Evolutionary conservation across 768 basidiomycete genomes (phyloP).

Genomic region (Pleurotus citrinopileatus): DNA sequence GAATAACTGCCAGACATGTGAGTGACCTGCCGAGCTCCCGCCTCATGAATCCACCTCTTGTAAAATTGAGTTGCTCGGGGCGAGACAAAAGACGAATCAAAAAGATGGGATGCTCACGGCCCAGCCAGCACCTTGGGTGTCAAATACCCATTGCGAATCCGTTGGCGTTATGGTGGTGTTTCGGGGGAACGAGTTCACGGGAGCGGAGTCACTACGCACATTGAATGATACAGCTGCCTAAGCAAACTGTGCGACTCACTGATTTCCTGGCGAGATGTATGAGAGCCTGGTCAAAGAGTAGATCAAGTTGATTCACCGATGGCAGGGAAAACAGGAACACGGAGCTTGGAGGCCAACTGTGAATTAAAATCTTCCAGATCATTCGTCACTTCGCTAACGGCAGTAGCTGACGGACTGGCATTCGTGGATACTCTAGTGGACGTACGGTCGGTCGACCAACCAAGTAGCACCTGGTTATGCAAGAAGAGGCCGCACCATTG

Average conservation of each 20-base stretch:
- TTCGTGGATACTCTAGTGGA: neutral
- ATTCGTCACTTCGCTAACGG: constrained; percentile 22
- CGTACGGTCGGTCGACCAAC: constrained; percentile 26
- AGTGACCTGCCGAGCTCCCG: constrained; percentile 24
- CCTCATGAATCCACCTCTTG: constrained; percentile 31
- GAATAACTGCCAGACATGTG: constrained; percentile 33
- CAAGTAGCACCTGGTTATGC: constrained; percentile 22
- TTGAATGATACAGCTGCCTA: neutral
- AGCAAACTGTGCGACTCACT: constrained; percentile 9
- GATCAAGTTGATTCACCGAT: constrained; percentile 20
- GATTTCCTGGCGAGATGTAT: constrained; percentile 18
- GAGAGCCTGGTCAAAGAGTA: neutral
- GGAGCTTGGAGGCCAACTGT: constrained; percentile 24
- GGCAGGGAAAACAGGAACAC: constrained; percentile 24
- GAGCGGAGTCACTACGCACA: constrained; percentile 33
- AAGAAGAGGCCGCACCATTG: neutral
- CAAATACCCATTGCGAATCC: constrained; percentile 32
- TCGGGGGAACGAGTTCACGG: constrained; percentile 39
- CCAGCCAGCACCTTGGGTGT: constrained; percentile 27
- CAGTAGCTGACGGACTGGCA: neutral
- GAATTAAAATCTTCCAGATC: constrained; percentile 26
- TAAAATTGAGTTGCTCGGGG: neutral
- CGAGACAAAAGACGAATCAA: neutral
- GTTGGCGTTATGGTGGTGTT: constrained; percentile 21
- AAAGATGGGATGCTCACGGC: constrained; percentile 13